Conservation (phyloP, 768 basidiomycete species). For the Gymnopilus dilepis region DNA sequence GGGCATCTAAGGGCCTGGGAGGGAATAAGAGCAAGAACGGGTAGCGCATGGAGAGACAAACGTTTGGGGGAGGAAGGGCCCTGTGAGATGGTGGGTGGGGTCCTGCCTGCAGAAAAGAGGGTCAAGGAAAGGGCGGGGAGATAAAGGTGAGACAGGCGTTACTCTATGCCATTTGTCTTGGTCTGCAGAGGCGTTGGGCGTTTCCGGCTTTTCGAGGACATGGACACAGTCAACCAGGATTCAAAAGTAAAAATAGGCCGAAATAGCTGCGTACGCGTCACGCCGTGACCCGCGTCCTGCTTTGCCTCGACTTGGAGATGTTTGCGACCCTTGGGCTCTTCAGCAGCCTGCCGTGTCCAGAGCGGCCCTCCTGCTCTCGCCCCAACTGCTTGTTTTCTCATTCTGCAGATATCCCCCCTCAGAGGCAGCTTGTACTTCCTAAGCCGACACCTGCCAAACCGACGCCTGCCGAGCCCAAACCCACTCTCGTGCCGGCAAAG, state of each 20-base stretch:
- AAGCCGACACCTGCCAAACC: constrained; percentile 14
- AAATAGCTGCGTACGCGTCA: neutral
- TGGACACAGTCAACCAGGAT: constrained; percentile 6
- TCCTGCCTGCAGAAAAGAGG: constrained; percentile 48
- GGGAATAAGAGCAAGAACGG: neutral
- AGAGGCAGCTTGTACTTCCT: constrained; percentile 34
- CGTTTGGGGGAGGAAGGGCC: constrained; percentile 70
- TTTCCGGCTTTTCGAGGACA: constrained; percentile 18
- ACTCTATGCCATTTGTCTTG: constrained; percentile 19
- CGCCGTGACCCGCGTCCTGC: constrained; percentile 16
- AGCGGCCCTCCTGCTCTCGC: constrained; percentile 50
- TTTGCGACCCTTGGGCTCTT: constrained; percentile 69
- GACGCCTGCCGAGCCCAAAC: constrained; percentile 26
- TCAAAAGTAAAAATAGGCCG: neutral
- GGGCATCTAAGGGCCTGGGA: constrained; percentile 45
- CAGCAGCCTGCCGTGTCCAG: constrained; percentile 63
- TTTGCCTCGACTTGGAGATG: constrained; percentile 46
- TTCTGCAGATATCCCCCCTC: constrained; percentile 39
- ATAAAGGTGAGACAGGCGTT: constrained; percentile 1
- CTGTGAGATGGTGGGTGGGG: constrained; percentile 63
- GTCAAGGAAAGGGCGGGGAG: neutral
- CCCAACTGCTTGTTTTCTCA: constrained; percentile 74
- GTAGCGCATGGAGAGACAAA: constrained; percentile 34
- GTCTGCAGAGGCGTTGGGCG: constrained; percentile 14
- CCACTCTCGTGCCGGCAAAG: constrained; percentile 53